A percentile compares a stretch with the other conserved stretches of the same genome.
These are phyloP conservation scores for Pleurotus sapidus DNA, from an alignment of 768 basidiomycete genomes.

Conservation along the genomic window DNA sequence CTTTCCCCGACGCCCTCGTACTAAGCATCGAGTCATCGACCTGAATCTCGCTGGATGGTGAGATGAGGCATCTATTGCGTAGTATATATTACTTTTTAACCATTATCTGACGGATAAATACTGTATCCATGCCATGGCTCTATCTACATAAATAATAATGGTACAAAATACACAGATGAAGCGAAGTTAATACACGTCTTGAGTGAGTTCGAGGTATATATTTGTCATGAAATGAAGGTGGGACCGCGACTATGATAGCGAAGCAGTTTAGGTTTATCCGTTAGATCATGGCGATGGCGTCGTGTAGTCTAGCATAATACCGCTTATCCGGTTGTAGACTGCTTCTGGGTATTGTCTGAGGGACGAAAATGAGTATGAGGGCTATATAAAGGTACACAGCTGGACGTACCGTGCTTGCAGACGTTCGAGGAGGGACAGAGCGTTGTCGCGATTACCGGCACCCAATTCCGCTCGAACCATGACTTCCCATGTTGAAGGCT, in stretches of 20 bases:
- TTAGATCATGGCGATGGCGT: conserved; percentile 34
- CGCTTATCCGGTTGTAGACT: conserved; percentile 76
- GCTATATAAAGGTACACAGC: not conserved
- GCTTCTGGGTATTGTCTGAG: conserved; percentile 72
- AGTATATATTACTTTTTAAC: not conserved
- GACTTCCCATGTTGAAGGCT: conserved; percentile 93
- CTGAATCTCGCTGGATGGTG: not conserved
- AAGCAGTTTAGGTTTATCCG: not conserved
- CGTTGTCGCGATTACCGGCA: conserved; percentile 68
- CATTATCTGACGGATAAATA: no score
- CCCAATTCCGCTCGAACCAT: conserved; percentile 94
- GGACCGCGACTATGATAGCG: conserved; percentile 9
- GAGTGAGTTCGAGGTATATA: no score
- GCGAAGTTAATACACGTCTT: not conserved
- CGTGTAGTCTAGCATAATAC: conserved; percentile 74
- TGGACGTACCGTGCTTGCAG: conserved; percentile 64
- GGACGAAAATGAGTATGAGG: conserved; percentile 9
- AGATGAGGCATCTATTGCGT: not conserved
- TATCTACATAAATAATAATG: no score
- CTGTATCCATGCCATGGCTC: no score
- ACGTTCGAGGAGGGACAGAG: conserved; percentile 65
- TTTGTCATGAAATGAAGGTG: not conserved
- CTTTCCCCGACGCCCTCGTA: no score
- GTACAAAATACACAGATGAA: conserved; percentile 1
- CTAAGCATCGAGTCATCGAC: no score